Conservation (phyloP, 805 yeast genomes). For the Yarrowia porcina region DNA sequence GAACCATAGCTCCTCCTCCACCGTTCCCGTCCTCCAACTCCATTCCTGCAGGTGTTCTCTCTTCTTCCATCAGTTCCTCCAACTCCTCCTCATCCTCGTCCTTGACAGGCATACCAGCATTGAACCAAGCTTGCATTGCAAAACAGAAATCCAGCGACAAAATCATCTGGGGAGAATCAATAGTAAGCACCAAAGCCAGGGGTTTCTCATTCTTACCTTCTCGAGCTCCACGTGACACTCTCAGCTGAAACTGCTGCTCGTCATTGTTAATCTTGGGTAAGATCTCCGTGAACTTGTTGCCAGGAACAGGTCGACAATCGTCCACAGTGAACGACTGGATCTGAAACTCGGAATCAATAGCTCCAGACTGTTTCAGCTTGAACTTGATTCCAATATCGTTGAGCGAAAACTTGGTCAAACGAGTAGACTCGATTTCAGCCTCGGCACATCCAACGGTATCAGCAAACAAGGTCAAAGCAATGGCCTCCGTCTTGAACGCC, state of each 20-base stretch:
- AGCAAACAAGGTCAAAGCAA: conserved; percentile 50
- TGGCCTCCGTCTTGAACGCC: conserved; percentile 55
- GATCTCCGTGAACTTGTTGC: conserved; percentile 73
- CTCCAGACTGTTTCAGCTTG: conserved; percentile 51
- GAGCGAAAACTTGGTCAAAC: conserved; percentile 57
- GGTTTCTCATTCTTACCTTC: conserved; percentile 38
- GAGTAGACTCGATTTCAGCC: conserved; percentile 33
- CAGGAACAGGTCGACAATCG: conserved; percentile 62
- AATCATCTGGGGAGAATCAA: conserved; percentile 77
- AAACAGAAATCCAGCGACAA: conserved; percentile 83
- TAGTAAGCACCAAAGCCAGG: conserved; percentile 54
- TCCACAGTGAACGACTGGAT: conserved; percentile 71
- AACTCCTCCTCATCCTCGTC: conserved; percentile 27
- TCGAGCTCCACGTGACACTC: conserved; percentile 35
- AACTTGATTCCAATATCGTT: conserved; percentile 55
- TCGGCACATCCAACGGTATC: conserved; percentile 32
- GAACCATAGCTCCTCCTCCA: not conserved
- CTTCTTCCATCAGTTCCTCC: conserved; percentile 26
- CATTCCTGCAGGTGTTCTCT: not conserved
- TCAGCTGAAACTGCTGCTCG: conserved; percentile 68
- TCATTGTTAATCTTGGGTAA: conserved; percentile 66
- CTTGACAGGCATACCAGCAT: conserved; percentile 43
- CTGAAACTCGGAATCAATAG: conserved; percentile 57
- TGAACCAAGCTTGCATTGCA: conserved; percentile 65
- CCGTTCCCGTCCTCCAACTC: not conserved